Evolutionary conservation across 1,139 yeast species (phyloP), one percentile per base, ranked within the genome.

Genomic region (Geotrichum restrictum): DNA sequence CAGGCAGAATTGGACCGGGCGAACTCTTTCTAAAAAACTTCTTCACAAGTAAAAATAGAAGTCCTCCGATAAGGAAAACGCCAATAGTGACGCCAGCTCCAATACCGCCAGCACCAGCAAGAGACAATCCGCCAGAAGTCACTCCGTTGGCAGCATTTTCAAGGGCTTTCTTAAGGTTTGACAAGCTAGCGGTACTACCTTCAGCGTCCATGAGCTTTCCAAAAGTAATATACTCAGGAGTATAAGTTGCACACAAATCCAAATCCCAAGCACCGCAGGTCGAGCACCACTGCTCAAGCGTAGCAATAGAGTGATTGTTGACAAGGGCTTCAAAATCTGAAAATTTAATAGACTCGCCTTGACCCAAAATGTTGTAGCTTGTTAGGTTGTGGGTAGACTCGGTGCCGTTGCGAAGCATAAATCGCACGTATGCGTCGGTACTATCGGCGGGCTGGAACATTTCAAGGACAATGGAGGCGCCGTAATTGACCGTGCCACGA

Each of bases 31-130:
- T 34, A n/a, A 16, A n/a, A 1, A 44, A 16, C 40, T 33, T 45
- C 10, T n/a, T 24, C 22, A 3, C n/a, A 45, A 8, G 37, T 33
- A 33, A 46, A 39, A 24, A 45, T 38, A 47, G 13, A 13, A n/a
- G 31, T 42, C 61, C 68, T 21, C 49, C 54, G 32, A 63, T 42
- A 19, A 67, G 56, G 57, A 72, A 59, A 3, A 72, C 77, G 52
- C 73, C 75, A 49, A 74, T 61, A 22, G 78, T 74, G 43, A 72
- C 75, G 61, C 77, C 78, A n/a, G 78, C 78, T 49, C 78, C 78
- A 56, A 75, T 74, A 54, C 78, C 78, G 55, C 78, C 78, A 32
- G 77, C 78, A 40, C 57, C 76, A 8, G 76, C 77, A 18, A 65
- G 61, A 5, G 71, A 54, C 49, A 74, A 54, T 5, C 50, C 29